Evolutionary conservation across 345 rosid genomes (phyloP).

Genomic region (Eucalyptus cloeziana): DNA sequence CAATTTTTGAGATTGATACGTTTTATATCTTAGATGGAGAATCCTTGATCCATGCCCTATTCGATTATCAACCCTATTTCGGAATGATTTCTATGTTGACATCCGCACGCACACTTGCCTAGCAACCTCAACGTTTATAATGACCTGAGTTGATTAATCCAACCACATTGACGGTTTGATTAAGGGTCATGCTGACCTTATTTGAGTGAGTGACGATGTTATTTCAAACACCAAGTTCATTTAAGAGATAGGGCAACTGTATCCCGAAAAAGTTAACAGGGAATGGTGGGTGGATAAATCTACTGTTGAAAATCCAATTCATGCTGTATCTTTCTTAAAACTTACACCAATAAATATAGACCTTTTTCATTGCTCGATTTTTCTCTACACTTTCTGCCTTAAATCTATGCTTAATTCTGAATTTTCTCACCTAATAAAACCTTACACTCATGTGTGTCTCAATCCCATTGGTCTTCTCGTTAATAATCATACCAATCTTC

Average conservation of each 20-base stretch:
- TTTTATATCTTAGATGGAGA: not conserved
- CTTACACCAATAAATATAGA: accelerated
- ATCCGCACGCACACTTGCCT: not conserved
- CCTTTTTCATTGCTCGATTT: not conserved
- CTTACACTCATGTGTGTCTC: not conserved
- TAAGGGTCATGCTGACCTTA: not conserved
- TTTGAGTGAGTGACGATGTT: not conserved
- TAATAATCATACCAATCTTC: not conserved
- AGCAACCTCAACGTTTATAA: not conserved
- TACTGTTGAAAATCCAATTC: not conserved
- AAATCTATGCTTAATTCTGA: not conserved
- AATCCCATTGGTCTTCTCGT: not conserved
- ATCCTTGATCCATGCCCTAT: not conserved
- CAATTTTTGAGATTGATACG: not conserved
- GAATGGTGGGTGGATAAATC: not conserved
- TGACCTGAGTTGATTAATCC: not conserved
- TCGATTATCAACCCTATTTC: not conserved
- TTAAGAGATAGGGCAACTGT: not conserved
- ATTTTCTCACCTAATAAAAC: not conserved
- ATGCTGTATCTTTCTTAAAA: not conserved
- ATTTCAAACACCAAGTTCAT: not conserved
- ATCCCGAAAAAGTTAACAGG: accelerated
- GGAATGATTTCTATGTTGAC: not conserved
- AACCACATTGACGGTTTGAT: not conserved
- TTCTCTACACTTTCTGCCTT: not conserved